Conservation (phyloP, 306 rosid species). For the Trifolium fragiferum region DNA sequence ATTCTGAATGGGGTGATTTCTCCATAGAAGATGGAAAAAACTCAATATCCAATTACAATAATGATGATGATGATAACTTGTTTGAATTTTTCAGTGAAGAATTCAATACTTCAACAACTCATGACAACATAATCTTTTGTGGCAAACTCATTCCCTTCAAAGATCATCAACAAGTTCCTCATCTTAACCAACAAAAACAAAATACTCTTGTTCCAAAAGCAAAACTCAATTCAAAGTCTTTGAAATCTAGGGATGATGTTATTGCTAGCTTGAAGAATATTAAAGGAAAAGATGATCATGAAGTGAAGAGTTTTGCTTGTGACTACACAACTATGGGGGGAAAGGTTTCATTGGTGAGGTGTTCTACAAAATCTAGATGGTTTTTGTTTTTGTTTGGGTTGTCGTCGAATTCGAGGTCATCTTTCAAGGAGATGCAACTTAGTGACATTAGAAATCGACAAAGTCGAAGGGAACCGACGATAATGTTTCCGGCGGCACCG, state of each 20-base stretch:
- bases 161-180: slow-evolving; percentile 32
- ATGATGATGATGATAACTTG: slow-evolving; percentile 50
- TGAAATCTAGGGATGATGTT: background rate
- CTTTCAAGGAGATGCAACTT: slow-evolving; percentile 65
- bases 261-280: too few relatives aligned
- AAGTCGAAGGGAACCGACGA: slow-evolving; percentile 40
- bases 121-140: slow-evolving; percentile 69
- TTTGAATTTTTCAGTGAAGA: slow-evolving; percentile 81
- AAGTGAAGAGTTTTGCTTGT: background rate
- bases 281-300: background rate
- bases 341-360: slow-evolving; percentile 53
- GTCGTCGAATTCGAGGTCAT: slow-evolving; percentile 31
- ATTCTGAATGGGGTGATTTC: slow-evolving; percentile 48
- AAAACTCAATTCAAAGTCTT: background rate
- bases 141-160: slow-evolving; percentile 76
- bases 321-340: slow-evolving; percentile 39
- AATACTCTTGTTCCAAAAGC: background rate
- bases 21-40: slow-evolving; percentile 47
- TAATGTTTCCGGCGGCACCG: slow-evolving; percentile 45
- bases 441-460: slow-evolving; percentile 68
- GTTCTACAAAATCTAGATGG: slow-evolving; percentile 65
- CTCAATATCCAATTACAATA: background rate
- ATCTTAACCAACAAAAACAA: background rate
- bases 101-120: slow-evolving; percentile 46
- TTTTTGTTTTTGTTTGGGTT: slow-evolving; percentile 68